Conservation (phyloP, 2,329 filamentous ascomycete species). For the Onygenales sp. region DNA sequence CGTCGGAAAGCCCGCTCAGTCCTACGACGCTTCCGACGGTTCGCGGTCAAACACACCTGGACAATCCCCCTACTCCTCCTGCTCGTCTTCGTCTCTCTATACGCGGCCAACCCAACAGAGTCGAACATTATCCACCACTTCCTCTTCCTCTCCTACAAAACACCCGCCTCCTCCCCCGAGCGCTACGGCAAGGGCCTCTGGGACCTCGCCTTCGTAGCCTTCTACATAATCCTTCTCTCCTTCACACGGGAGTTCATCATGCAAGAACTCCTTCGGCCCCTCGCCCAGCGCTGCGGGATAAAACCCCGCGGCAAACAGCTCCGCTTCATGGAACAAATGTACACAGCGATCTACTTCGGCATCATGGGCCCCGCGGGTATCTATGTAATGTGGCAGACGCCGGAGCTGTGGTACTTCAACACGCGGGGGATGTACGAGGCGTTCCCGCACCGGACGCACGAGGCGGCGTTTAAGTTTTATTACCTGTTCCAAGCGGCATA, state of each 20-base stretch:
- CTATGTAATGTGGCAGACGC: constrained; percentile 77
- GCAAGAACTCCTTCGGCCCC: constrained; percentile 74
- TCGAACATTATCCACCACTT: constrained; percentile 72
- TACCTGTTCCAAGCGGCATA: constrained; percentile 91
- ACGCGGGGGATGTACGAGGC: constrained; percentile 79
- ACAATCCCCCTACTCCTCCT: constrained; percentile 62
- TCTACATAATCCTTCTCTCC: constrained; percentile 81
- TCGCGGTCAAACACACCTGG: constrained; percentile 45
- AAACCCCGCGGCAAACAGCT: constrained; percentile 66
- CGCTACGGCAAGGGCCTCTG: constrained; percentile 82
- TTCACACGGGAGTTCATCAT: constrained; percentile 95
- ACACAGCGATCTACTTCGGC: constrained; percentile 84
- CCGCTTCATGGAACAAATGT: constrained; percentile 93
- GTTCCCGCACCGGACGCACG: constrained; percentile 76
- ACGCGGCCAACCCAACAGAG: constrained; percentile 64
- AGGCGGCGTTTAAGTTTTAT: constrained; percentile 82
- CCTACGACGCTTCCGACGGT: too few relatives aligned
- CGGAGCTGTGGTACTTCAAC: constrained; percentile 92
- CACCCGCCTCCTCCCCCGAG: constrained; percentile 38
- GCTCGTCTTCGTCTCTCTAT: constrained; percentile 54
- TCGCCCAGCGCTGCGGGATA: constrained; percentile 62
- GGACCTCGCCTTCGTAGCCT: constrained; percentile 78
- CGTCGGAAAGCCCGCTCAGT: too few relatives aligned
- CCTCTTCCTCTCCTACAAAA: constrained; percentile 85
- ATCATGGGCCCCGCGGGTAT: constrained; percentile 74